A percentile compares a stretch with the other conserved stretches of the same genome.
Conservation (phyloP, 2,329 filamentous ascomycete species). For the Nothophoma quercina region DNA sequence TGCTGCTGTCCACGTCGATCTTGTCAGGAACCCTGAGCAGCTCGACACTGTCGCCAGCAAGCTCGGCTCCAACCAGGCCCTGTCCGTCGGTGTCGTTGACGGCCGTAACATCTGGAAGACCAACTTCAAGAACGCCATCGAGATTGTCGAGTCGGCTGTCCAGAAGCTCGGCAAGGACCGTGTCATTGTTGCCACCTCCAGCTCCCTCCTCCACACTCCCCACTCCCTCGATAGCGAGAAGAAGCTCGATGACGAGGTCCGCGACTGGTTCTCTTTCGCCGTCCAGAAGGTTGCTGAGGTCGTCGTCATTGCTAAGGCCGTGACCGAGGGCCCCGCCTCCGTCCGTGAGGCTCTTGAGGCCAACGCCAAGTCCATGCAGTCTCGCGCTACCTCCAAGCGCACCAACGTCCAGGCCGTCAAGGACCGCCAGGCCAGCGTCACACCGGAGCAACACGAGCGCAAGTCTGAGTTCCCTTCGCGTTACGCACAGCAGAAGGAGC, state of each 20-base stretch:
- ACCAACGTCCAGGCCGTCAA: conserved; percentile 99
- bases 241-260: conserved; percentile 92
- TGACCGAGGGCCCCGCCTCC: conserved; percentile 87
- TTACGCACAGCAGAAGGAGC: conserved; percentile 87
- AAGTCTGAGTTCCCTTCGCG: conserved; percentile 86
- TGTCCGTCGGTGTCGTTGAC: conserved; percentile 96
- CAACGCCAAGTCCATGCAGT: conserved; percentile 92
- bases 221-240: conserved; percentile 99
- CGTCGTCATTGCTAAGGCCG: conserved; percentile 93
- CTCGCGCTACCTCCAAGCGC: conserved; percentile 88
- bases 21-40: conserved; percentile 98
- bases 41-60: conserved; percentile 83
- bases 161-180: conserved; percentile 98
- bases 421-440: conserved; percentile 91
- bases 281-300: conserved; percentile 93
- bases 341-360: conserved; percentile 91
- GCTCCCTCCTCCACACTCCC: conserved; percentile 96
- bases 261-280: conserved; percentile 98
- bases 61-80: conserved; percentile 85
- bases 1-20: conserved; percentile 90
- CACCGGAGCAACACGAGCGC: conserved; percentile 85
- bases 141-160: conserved; percentile 85
- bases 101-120: conserved; percentile 99
- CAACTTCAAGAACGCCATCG: conserved; percentile 95
- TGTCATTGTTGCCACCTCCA: conserved; percentile 95